Percentiles rank a stretch among this genome's conserved stretches.
phyloP scores from a whole-genome alignment of 441 rosid species.

The Geranium incanum region DNA sequence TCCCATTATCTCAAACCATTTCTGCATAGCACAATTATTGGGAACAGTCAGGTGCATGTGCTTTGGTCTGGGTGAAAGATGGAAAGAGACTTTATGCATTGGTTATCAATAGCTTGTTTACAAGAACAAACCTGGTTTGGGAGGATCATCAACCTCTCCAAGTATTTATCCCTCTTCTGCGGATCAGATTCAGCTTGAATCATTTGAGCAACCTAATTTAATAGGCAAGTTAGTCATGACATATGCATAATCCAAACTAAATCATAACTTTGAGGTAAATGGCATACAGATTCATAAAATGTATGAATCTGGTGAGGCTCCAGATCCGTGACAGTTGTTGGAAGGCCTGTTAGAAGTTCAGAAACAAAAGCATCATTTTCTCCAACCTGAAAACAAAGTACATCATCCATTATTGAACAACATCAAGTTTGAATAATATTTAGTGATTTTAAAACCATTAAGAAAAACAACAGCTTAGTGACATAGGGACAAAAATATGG shows the following conservation, averaged over 20 bases:
- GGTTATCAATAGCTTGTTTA: neutral
- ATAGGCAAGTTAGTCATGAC: neutral
- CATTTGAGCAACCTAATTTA: conserved; percentile 86
- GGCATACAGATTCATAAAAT: conserved; percentile 90
- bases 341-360: conserved; percentile 90
- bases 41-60: neutral
- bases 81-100: neutral
- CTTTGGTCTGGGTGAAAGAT: neutral
- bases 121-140: conserved; percentile 71
- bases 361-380: conserved; percentile 97
- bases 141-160: conserved; percentile 89
- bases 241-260: neutral
- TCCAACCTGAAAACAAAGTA: conserved; percentile 66
- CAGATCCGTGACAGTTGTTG: conserved; percentile 86
- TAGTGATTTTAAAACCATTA: neutral
- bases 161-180: conserved; percentile 92
- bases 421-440: neutral
- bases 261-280: conserved; percentile 6
- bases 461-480: neutral
- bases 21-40: conserved; percentile 41
- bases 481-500: neutral
- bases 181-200: conserved; percentile 98
- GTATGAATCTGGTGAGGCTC: conserved; percentile 99
- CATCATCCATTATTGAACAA: too few relatives aligned
- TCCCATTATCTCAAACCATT: conserved; percentile 94